Base-by-base conservation (phyloP, 345 rosid genomes). In the Lepidium aucheri region DNA sequence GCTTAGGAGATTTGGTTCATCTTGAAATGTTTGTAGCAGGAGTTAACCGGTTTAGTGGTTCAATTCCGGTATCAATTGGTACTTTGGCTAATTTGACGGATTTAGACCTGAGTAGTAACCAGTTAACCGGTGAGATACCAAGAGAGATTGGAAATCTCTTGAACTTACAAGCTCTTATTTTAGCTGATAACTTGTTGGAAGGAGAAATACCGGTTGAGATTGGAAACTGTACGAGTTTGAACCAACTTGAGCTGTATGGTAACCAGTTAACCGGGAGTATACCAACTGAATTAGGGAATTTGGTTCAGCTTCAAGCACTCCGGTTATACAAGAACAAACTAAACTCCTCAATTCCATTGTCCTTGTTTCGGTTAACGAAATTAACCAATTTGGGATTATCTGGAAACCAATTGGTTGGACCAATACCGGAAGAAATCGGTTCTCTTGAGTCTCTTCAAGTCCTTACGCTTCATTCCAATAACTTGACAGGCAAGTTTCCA, bases 201-300 rank as follows among this genome's bases (percentile, higher is more conserved):
- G 96, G 98, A 18, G 56, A 73, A 53, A 85, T 91, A 74, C 95
- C 98, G 0, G 53, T 77, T 42, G 89, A 83, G 59, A 68, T 85
- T n/a, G 84, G 92, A 10, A 69, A 24, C 15, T 91, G 96, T 62
- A 75, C 39, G 67, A 77, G 70, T 51, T 87, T 89, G 54, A 47
- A 55, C 3, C 39, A 67, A 24, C 87, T 91, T 66, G 90, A 83
- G 56, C 74, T 91, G 22, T 78, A 83, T 59, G 34, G 0, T 3
- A 91, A 89, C 64, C 75, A 61, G 56, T 69, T 91, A 76, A 79
- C 69, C 3, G 96, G 96, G 65, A 50, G 53, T 17, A 85, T 91
- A 55, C 98, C 98, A 14, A 22, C 62, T 1, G 89, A 85, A 80
- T 73, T 91, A 15, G 95, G 96, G 55, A 83, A 83, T 59, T 73